Conservation (phyloP, 2,329 filamentous ascomycete genomes). For the Rutstroemia sp. region DNA sequence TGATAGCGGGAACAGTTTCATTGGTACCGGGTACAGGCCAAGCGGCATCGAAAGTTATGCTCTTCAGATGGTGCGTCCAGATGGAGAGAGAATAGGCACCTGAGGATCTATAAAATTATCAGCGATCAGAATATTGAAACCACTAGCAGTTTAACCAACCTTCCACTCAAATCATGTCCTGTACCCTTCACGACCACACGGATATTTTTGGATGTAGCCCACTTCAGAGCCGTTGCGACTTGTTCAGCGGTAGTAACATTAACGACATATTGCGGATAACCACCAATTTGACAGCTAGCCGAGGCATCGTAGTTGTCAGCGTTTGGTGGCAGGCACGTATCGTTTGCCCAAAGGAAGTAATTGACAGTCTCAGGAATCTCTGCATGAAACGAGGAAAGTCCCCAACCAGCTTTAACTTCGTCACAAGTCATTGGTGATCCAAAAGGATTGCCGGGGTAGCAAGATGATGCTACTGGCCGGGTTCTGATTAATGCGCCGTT, state of each 20-base stretch:
- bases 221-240: conserved; percentile 34
- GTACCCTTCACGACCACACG: conserved; percentile 37
- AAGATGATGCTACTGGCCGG: conserved; percentile 29
- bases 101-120: conserved; percentile 23
- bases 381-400: conserved; percentile 31
- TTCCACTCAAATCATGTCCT: conserved; percentile 33
- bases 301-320: background rate
- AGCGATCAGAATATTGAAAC: conserved; percentile 16
- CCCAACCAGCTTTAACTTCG: conserved; percentile 26
- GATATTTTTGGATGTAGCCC: conserved; percentile 37
- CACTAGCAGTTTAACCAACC: background rate
- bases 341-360: conserved; percentile 33
- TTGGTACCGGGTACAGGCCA: conserved; percentile 2
- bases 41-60: background rate
- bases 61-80: conserved; percentile 11
- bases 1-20: conserved; percentile 1
- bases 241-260: conserved; percentile 32
- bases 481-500: conserved; percentile 29
- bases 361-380: conserved; percentile 26
- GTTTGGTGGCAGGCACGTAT: conserved; percentile 33
- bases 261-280: conserved; percentile 33
- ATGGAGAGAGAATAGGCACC: conserved; percentile 18
- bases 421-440: conserved; percentile 24
- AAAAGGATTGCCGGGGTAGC: conserved; percentile 23
- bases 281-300: conserved; percentile 3